These are phyloP conservation scores for Thermomyces lanuginosus DNA, from an alignment of 2,329 filamentous ascomycete species.

Conservation along the genomic window DNA sequence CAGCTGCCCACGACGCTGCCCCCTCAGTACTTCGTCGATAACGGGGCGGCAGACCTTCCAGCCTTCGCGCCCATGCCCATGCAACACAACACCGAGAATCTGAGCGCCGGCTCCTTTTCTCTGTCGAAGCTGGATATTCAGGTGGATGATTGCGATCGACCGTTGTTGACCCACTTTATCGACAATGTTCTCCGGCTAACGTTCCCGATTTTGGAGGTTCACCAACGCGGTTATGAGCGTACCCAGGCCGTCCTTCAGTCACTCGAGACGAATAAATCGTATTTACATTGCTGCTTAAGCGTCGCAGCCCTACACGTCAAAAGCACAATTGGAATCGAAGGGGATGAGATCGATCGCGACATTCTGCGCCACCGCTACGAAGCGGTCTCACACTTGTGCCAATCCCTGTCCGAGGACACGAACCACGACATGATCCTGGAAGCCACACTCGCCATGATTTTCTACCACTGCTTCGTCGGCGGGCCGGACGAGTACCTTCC, in stretches of 20 bases:
- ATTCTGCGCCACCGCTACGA: conserved; percentile 87
- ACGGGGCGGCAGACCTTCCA: conserved; percentile 38
- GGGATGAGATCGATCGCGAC: conserved; percentile 68
- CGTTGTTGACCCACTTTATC: conserved; percentile 78
- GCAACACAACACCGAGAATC: too few species aligned
- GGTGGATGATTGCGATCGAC: conserved; percentile 74
- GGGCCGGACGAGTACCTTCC: conserved; percentile 68
- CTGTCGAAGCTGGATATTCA: conserved; percentile 57
- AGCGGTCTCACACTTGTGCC: conserved; percentile 71
- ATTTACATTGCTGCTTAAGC: conserved; percentile 89
- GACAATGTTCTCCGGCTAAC: conserved; percentile 72
- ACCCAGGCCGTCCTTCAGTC: conserved; percentile 74
- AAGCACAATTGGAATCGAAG: conserved; percentile 48
- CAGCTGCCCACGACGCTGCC: conserved; percentile 51
- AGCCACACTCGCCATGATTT: conserved; percentile 84
- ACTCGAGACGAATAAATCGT: conserved; percentile 78
- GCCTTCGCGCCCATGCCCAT: too few species aligned
- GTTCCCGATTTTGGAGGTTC: conserved; percentile 82
- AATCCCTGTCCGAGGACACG: conserved; percentile 61
- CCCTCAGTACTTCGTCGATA: conserved; percentile 43
- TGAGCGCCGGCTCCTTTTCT: conserved; percentile 30
- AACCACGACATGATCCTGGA: conserved; percentile 81
- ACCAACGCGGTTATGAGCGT: conserved; percentile 67
- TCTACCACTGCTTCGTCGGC: conserved; percentile 87
- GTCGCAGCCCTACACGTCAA: conserved; percentile 87